Evolutionary conservation across 768 basidiomycete genomes (phyloP).

Genomic region (Tylopilus balloui): DNA sequence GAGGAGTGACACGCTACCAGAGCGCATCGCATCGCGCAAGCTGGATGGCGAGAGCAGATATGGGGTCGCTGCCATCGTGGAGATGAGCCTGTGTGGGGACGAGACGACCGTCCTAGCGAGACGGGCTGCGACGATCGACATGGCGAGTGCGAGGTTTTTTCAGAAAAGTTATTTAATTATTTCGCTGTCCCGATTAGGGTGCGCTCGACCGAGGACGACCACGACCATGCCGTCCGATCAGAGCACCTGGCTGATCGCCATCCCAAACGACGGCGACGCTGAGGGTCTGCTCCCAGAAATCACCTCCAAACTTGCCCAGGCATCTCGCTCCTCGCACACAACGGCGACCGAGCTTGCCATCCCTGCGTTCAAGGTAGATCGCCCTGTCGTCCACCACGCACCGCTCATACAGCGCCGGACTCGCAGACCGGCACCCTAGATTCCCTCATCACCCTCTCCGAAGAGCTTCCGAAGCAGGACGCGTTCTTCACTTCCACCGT

Average conservation of each 20-base stretch:
- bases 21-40: slow-evolving; percentile 37
- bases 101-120: slow-evolving; percentile 13
- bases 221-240: slow-evolving; percentile 89
- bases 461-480: slow-evolving; percentile 91
- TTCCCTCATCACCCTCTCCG: slow-evolving; percentile 80
- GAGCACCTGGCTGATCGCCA: slow-evolving; percentile 88
- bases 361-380: slow-evolving; percentile 83
- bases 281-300: slow-evolving; percentile 70
- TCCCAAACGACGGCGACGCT: slow-evolving; percentile 83
- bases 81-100: slow-evolving; percentile 31
- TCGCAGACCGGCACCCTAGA: slow-evolving; percentile 90
- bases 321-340: slow-evolving; percentile 46
- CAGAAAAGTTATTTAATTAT: too few relatives aligned
- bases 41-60: slow-evolving; percentile 51
- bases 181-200: slow-evolving; percentile 13
- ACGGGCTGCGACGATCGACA: slow-evolving; percentile 3
- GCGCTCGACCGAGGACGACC: slow-evolving; percentile 5
- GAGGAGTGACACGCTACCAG: slow-evolving; percentile 39
- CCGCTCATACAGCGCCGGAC: slow-evolving; percentile 8
- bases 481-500: slow-evolving; percentile 79
- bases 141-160: too few relatives aligned
- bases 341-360: slow-evolving; percentile 65
- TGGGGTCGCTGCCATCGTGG: slow-evolving; percentile 37
- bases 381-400: background rate
- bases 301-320: slow-evolving; percentile 53